Base-by-base conservation (phyloP, 495 filamentous ascomycete species). In the Aspergillus nanangensis region DNA sequence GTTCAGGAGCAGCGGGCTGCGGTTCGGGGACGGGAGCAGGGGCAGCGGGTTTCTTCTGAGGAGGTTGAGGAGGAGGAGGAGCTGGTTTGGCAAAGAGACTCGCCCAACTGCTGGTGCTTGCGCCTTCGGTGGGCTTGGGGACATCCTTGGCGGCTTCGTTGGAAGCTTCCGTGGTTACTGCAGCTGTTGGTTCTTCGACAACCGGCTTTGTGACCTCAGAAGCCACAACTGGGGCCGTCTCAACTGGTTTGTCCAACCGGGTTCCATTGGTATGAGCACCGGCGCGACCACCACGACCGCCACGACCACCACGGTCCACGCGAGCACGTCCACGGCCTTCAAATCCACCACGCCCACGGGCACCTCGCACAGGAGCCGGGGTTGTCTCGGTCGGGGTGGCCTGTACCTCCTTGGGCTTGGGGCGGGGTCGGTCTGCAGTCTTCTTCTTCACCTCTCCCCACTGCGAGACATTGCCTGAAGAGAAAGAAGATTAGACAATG, bases 401-500 rank as follows among this genome's bases (percentile, higher is more conserved):
- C 54, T 77, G 66, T 35, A 76, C 61, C 45, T 93, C 86, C 72
- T 95, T 91, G 47, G 77, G 70, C 76, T 96, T 99, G 41, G 92
- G 80, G 51, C 83, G 84, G 54, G 80, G 76, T 51, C 87, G 76
- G 60, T 93, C 87, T 67, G 90, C 88, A 61, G 83, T 85, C 65
- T 84, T 84, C 77, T 95, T 95, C 70, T 92, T 88, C 59, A 97
- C 90, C 68, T 96, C 90, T 49, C 84, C 87, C 87, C 94, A 99
- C 75, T 92, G 90, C 50, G 90, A 82, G 54, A 95, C 86, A 45
- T 83, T 83, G 52, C 92, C 92, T 96, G 58, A 22, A 37, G 51
- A 18, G 47, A 52, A 38, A 41, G 44, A 34, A 42, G 39, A 15
- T 48, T 24, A 19, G 19, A 37, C 19, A 23, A 2, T n/a, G 32